Conservation (phyloP, 2,329 filamentous ascomycete genomes). For the Ophiostoma ulmi region DNA sequence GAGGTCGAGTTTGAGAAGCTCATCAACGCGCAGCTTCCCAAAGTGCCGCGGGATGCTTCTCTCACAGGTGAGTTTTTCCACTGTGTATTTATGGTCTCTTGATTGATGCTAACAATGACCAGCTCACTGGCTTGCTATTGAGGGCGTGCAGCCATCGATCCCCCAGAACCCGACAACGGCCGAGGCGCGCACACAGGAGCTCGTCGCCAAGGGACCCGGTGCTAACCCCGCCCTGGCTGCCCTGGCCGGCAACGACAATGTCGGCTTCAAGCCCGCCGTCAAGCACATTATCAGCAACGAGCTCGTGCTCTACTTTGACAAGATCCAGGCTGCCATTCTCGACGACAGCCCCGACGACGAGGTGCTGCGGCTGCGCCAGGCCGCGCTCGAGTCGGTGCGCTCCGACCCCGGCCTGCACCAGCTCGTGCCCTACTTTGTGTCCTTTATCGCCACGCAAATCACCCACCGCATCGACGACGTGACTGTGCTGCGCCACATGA, state of each 20-base stretch:
- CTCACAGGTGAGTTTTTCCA: conserved; percentile 41
- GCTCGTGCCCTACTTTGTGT: conserved; percentile 91
- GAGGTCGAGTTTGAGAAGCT: conserved; percentile 98
- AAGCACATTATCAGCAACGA: conserved; percentile 97
- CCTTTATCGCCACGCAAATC: conserved; percentile 92
- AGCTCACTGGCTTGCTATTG: conserved; percentile 94
- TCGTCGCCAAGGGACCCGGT: conserved; percentile 83
- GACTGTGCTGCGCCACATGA: conserved; percentile 84
- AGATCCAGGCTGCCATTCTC: conserved; percentile 81
- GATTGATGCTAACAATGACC: conserved; percentile 48
- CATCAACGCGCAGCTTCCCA: conserved; percentile 92
- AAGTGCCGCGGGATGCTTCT: conserved; percentile 85
- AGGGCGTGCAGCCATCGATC: conserved; percentile 94
- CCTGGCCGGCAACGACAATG: conserved; percentile 63
- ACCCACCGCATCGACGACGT: conserved; percentile 88
- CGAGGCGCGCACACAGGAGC: conserved; percentile 76
- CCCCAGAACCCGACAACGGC: conserved; percentile 89
- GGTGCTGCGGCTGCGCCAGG: conserved; percentile 65
- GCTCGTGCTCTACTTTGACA: conserved; percentile 93
- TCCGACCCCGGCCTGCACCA: conserved; percentile 93
- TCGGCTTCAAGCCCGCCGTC: conserved; percentile 80
- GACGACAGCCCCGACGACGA: conserved; percentile 82
- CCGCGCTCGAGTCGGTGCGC: conserved; percentile 77
- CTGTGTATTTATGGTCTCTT: neutral
- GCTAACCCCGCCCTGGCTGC: conserved; percentile 81